phyloP scores from a whole-genome alignment of 1,139 yeast genomes.

The Pichia kudriavzevii region DNA sequence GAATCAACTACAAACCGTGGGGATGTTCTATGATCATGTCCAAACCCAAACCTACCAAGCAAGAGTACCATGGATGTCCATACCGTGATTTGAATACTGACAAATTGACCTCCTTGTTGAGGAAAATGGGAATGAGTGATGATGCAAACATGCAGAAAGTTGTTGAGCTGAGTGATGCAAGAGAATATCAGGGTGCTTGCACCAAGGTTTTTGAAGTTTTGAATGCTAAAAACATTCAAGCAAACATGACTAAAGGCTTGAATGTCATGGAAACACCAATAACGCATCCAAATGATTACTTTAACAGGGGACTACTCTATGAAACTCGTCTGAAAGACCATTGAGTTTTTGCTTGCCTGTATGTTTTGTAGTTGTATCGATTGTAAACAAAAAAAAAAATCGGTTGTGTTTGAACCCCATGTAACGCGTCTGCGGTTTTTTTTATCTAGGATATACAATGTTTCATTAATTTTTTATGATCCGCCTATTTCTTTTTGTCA shows the following conservation, averaged over 20 bases:
- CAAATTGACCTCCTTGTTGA: slow-evolving; percentile 46
- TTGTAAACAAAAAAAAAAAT: too few species aligned
- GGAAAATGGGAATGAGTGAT: slow-evolving; percentile 62
- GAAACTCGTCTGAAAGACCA: slow-evolving; percentile 16
- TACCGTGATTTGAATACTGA: slow-evolving; percentile 69
- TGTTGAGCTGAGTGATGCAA: slow-evolving; percentile 54
- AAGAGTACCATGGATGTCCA: slow-evolving; percentile 87
- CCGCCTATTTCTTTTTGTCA: too few species aligned
- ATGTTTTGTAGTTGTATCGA: too few species aligned
- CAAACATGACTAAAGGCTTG: slow-evolving; percentile 36
- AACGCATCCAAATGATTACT: slow-evolving; percentile 82
- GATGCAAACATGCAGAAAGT: slow-evolving; percentile 55
- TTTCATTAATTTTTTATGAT: too few species aligned
- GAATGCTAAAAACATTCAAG: slow-evolving; percentile 40
- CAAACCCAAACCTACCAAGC: slow-evolving; percentile 60
- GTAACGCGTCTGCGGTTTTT: too few species aligned
- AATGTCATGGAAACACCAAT: slow-evolving; percentile 42
- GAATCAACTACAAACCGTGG: slow-evolving; percentile 81
- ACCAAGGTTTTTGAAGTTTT: slow-evolving; percentile 80
- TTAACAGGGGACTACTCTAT: slow-evolving; percentile 57
- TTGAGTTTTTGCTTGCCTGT: too few species aligned
- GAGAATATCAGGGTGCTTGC: slow-evolving; percentile 79
- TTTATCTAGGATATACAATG: too few species aligned
- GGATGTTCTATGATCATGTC: slow-evolving; percentile 72
- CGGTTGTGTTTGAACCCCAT: too few species aligned